Evolutionary conservation across 805 yeast species (phyloP), one percentile per base, ranked within the genome.

Genomic region (Ascoidea tarda): DNA sequence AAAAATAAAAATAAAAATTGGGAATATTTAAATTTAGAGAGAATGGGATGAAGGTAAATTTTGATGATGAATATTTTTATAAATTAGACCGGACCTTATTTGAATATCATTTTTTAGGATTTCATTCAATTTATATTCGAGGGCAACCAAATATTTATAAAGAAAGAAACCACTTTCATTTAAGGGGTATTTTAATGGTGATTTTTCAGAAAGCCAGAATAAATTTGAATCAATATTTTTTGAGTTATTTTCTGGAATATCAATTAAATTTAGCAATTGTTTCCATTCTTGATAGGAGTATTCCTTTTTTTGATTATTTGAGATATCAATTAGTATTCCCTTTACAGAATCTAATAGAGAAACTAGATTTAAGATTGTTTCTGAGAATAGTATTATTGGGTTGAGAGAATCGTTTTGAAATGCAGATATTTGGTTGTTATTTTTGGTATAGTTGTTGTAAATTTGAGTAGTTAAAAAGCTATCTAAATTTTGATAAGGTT

Each of bases 171-270:
- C 77, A 0, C 89, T 80, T 62, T 87, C 89, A 57, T 74, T 75
- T 46, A 84, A 67, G 0, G 93, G 93, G 52, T 75, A 77, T 48
- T 84, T 71, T 47, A 87, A 66, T 0, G 96, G 96, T 1, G 89
- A 81, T 1, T 66, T 60, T 1, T 78, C 79, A 6, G 83, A 72
- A 1, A 87, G 58, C 95, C 95, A 87, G 60, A 70, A 82, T 45
- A 67, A 63, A 1, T 66, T 57, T 21, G 28, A 21, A 47, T 68
- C 63, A 2, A 62, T 58, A 28, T 63, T 51, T 2, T 59, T 55
- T 0, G 49, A 49, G 10, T 53, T 56, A 0, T 57, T 55, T 1
- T 59, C 64, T 10, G 62, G 57, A 4, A 60, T 46, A 21, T 63
- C 67, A 6, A 73, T 56, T 14, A 70, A 57, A 6, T 58, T 53